Conservation (phyloP, 2,329 filamentous ascomycete genomes). For the Botrytis galanthina region DNA sequence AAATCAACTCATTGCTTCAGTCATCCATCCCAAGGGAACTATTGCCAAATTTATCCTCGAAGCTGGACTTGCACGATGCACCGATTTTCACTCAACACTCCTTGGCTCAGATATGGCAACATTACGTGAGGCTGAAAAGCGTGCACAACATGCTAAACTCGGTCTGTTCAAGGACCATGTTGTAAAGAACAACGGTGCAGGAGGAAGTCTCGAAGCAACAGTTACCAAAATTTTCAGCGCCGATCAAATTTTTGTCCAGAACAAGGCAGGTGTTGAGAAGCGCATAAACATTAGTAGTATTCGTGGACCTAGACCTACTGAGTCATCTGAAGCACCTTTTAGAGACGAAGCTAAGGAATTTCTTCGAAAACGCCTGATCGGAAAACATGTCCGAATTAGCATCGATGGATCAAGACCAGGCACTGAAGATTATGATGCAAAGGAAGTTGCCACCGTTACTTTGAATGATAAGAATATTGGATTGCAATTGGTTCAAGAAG, state of each 20-base stretch:
- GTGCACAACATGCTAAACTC: constrained; percentile 72
- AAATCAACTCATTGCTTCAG: constrained; percentile 81
- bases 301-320: constrained; percentile 84
- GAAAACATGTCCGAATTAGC: constrained; percentile 87
- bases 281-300: constrained; percentile 90
- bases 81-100: constrained; percentile 92
- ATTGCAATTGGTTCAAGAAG: constrained; percentile 81
- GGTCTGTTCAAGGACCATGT: constrained; percentile 82
- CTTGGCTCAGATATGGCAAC: constrained; percentile 84
- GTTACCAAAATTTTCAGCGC: constrained; percentile 85
- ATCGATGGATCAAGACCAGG: constrained; percentile 90
- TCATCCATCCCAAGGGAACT: constrained; percentile 87
- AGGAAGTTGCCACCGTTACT: constrained; percentile 87
- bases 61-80: constrained; percentile 86
- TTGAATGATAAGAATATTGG: constrained; percentile 85
- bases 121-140: constrained; percentile 82
- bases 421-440: constrained; percentile 86
- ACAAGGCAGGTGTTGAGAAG: constrained; percentile 82
- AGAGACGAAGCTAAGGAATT: constrained; percentile 95
- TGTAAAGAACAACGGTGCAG: constrained; percentile 60
- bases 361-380: constrained; percentile 87
- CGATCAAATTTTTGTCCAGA: constrained; percentile 83
- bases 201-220: constrained; percentile 70
- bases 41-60: constrained; percentile 89
- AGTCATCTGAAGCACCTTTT: constrained; percentile 85